A percentile compares a stretch with the other conserved stretches of the same genome.
Conservation (phyloP, 331 rosid genomes). For the Prunus yedoensis region DNA sequence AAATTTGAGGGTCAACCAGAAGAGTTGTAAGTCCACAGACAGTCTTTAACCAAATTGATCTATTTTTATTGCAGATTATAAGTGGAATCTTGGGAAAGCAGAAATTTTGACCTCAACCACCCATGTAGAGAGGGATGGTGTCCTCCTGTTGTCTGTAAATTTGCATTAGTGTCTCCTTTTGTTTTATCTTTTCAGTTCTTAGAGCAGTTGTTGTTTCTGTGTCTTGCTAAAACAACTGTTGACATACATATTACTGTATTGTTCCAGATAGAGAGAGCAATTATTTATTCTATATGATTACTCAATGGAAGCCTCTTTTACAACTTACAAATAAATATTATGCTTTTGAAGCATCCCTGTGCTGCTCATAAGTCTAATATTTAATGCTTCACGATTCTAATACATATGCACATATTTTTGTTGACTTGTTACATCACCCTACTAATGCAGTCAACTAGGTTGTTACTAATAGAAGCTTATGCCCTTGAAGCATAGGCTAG, state of each 20-base stretch:
- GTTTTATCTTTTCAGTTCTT: neutral
- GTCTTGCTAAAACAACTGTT: neutral
- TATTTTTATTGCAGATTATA: slow-evolving; percentile 21
- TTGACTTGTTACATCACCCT: no score
- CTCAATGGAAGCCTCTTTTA: slow-evolving; percentile 1
- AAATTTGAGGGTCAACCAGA: slow-evolving; percentile 12
- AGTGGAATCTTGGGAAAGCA: slow-evolving; percentile 26
- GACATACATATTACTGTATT: neutral
- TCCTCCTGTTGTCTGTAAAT: slow-evolving; percentile 19
- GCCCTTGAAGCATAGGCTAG: no score
- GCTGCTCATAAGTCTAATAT: no score
- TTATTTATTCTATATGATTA: neutral
- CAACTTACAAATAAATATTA: neutral
- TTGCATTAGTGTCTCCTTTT: slow-evolving; percentile 18
- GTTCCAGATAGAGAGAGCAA: neutral
- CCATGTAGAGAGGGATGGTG: slow-evolving; percentile 22
- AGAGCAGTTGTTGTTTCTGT: neutral
- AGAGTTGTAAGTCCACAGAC: slow-evolving; percentile 31
- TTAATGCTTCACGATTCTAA: no score
- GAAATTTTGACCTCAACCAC: slow-evolving; percentile 33
- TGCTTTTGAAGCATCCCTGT: neutral
- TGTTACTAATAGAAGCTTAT: no score
- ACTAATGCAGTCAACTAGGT: no score
- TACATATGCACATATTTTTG: no score
- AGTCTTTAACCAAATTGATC: slow-evolving; percentile 27